These are phyloP conservation scores for Pythium guiyangense DNA, from an alignment of 352 stramenopile genomes.

Conservation along the genomic window DNA sequence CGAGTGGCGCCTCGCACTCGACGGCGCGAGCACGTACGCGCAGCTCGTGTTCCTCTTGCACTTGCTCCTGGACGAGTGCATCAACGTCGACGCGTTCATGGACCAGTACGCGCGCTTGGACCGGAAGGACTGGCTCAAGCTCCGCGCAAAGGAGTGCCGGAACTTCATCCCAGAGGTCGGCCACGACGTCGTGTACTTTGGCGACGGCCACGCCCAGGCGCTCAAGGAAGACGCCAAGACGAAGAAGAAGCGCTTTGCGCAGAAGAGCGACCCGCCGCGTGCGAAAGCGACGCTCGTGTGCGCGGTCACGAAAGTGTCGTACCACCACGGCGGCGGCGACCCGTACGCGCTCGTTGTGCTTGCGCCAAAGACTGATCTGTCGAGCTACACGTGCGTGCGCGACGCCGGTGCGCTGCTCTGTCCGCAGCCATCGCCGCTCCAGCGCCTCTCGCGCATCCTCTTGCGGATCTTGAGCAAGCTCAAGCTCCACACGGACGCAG, in stretches of 20 bases:
- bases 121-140: constrained; percentile 72
- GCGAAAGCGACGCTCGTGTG: constrained; percentile 52
- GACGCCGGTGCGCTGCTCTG: constrained; percentile 41
- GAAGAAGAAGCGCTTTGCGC: constrained; percentile 70
- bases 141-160: constrained; percentile 59
- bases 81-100: constrained; percentile 78
- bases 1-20: constrained; percentile 62
- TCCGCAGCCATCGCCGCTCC: constrained; percentile 49
- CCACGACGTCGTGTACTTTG: constrained; percentile 71
- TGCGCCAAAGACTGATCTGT: constrained; percentile 28
- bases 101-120: constrained; percentile 68
- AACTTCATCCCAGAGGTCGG: constrained; percentile 78
- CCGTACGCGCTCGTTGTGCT: constrained; percentile 69
- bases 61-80: constrained; percentile 68
- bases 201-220: constrained; percentile 68
- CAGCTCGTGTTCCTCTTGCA: constrained; percentile 72
- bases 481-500: constrained; percentile 50
- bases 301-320: constrained; percentile 57
- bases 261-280: constrained; percentile 61
- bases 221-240: constrained; percentile 75
- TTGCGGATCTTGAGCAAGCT: constrained; percentile 60
- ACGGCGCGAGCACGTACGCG: constrained; percentile 60
- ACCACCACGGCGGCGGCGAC: constrained; percentile 76
- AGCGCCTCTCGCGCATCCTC: constrained; percentile 56
- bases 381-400: constrained; percentile 23